A percentile compares a stretch with the other conserved stretches of the same genome.
phyloP scores from a whole-genome alignment of 164 flowering plant genomes.

The Hamamelis virginiana region DNA sequence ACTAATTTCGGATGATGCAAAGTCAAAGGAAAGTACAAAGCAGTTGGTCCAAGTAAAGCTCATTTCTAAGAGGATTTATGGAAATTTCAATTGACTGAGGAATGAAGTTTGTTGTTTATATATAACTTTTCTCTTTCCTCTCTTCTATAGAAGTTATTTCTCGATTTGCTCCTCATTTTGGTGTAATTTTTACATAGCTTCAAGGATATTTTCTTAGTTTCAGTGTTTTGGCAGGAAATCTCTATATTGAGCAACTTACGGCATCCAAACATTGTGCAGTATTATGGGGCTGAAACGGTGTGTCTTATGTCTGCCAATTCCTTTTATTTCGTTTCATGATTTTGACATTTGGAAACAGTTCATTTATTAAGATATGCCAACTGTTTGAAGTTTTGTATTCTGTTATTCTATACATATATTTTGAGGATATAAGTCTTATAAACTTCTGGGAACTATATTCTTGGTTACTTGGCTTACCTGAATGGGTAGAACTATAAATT shows the following conservation, averaged over 20 bases:
- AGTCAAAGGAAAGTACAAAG: slow-evolving; percentile 94
- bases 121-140: background rate
- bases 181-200: background rate
- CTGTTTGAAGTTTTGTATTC: background rate
- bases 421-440: background rate
- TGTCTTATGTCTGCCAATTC: slow-evolving; percentile 20
- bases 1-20: slow-evolving; percentile 86
- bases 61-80: background rate
- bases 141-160: background rate
- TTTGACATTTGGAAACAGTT: background rate
- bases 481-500: background rate
- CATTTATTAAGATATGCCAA: background rate
- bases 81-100: background rate
- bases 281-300: slow-evolving; percentile 85
- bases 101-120: background rate
- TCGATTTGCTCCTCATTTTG: background rate
- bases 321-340: background rate
- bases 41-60: slow-evolving; percentile 81
- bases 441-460: background rate
- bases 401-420: background rate
- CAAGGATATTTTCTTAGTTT: slow-evolving; percentile 3
- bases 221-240: slow-evolving; percentile 63
- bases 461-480: slow-evolving; percentile 1
- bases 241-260: slow-evolving; percentile 71
- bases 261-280: slow-evolving; percentile 91